Percentiles rank a stretch among this genome's conserved stretches.
Evolutionary conservation across 73 alveolate species (phyloP).

Genomic region (Stentor coeruleus): DNA sequence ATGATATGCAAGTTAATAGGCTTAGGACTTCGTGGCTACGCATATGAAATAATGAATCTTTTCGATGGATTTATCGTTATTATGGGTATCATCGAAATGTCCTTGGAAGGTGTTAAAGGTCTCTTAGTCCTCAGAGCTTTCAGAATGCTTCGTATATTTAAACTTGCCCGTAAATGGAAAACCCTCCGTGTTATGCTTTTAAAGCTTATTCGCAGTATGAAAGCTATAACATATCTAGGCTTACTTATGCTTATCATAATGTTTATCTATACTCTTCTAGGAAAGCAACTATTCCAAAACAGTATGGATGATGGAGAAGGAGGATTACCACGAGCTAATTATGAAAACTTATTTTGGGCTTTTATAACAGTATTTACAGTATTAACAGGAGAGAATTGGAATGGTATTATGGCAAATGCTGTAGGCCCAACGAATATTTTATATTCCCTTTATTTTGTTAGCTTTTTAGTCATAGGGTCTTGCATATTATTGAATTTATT

Average conservation of each 20-base stretch:
- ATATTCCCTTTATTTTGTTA: constrained; percentile 70
- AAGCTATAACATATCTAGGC: constrained; percentile 36
- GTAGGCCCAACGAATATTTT: constrained; percentile 36
- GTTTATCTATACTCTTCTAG: constrained; percentile 45
- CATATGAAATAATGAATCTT: constrained; percentile 65
- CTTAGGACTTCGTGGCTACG: constrained; percentile 62
- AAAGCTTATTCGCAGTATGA: not conserved
- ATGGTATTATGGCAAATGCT: constrained; percentile 28
- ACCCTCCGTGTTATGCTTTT: not conserved
- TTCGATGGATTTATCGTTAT: constrained; percentile 47
- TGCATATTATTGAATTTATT: constrained; percentile 88
- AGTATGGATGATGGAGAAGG: not conserved
- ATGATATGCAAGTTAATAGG: constrained; percentile 66
- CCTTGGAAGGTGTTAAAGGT: not conserved
- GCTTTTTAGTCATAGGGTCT: constrained; percentile 93
- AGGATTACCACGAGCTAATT: constrained; percentile 10
- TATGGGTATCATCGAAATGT: not conserved
- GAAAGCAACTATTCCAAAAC: constrained; percentile 43
- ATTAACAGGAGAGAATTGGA: constrained; percentile 70
- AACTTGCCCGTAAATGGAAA: constrained; percentile 44
- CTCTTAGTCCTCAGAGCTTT: constrained; percentile 39
- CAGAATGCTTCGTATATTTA: constrained; percentile 56
- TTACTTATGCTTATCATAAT: constrained; percentile 32
- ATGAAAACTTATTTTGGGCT: constrained; percentile 10
- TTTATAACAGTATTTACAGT: constrained; percentile 37